Conservation (phyloP, 2,329 filamentous ascomycete genomes). For the Colletotrichum phormii region DNA sequence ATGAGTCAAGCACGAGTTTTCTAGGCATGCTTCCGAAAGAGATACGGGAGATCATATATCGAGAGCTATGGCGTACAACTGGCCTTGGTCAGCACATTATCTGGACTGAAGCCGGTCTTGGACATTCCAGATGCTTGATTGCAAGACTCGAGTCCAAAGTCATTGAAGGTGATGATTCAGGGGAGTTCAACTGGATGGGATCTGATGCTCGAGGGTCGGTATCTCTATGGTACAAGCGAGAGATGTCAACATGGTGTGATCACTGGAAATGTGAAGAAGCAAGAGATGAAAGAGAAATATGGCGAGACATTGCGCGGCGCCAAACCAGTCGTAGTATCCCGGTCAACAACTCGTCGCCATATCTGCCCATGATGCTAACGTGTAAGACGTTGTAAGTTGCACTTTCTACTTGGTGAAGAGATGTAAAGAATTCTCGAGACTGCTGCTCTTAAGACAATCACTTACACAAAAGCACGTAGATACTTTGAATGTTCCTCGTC, state of each 20-base stretch:
- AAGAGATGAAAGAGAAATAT: slow-evolving; percentile 16
- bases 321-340: neutral
- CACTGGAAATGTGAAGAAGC: slow-evolving; percentile 32
- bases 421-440: neutral
- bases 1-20: neutral
- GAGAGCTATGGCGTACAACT: slow-evolving; percentile 25
- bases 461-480: neutral
- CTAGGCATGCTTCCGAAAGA: slow-evolving; percentile 18
- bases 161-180: neutral
- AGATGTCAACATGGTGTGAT: slow-evolving; percentile 30
- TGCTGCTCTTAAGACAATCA: neutral
- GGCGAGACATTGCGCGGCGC: slow-evolving; percentile 6
- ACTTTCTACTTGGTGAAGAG: too few relatives aligned
- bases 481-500: slow-evolving; percentile 15
- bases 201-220: slow-evolving; percentile 12
- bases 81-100: slow-evolving; percentile 26
- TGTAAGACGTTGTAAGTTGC: slow-evolving; percentile 29
- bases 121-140: slow-evolving; percentile 24
- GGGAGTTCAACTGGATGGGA: slow-evolving; percentile 26
- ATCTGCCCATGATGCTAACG: slow-evolving; percentile 24
- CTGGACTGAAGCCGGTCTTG: slow-evolving; percentile 11
- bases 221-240: slow-evolving; percentile 24
- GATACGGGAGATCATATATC: slow-evolving; percentile 25
- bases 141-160: neutral
- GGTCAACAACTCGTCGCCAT: slow-evolving; percentile 7